A percentile compares a stretch with the other conserved stretches of the same genome.
Conservation (phyloP, 2,329 filamentous ascomycete genomes). For the Ophiosphaerella narmari region DNA sequence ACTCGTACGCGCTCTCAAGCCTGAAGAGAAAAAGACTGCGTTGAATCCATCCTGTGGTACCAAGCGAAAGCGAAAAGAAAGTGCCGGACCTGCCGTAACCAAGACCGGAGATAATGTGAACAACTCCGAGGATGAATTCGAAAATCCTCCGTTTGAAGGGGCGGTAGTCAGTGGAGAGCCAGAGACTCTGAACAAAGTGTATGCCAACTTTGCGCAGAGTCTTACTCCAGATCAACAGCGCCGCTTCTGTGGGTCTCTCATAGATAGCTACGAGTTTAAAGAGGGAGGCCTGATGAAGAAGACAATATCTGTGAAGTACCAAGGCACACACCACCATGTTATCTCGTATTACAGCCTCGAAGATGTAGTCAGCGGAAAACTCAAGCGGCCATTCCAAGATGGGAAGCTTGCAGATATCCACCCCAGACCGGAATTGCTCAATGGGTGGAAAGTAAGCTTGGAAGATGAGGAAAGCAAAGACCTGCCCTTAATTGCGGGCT, state of each 20-base stretch:
- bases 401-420: conserved; percentile 40
- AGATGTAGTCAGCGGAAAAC: conserved; percentile 63
- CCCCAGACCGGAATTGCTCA: conserved; percentile 39
- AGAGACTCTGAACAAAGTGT: conserved; percentile 38
- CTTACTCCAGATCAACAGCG: conserved; percentile 57
- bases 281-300: conserved; percentile 84
- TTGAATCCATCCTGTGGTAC: conserved; percentile 42
- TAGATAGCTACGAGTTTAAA: conserved; percentile 92
- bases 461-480: conserved; percentile 46
- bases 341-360: conserved; percentile 87
- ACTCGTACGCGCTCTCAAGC: conserved; percentile 52
- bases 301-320: conserved; percentile 79
- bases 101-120: conserved; percentile 36
- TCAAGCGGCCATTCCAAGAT: conserved; percentile 43
- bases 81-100: conserved; percentile 27
- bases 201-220: conserved; percentile 46
- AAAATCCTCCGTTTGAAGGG: conserved; percentile 31
- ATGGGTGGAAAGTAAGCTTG: conserved; percentile 44
- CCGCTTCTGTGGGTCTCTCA: conserved; percentile 75
- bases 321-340: conserved; percentile 78
- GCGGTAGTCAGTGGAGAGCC: conserved; percentile 20
- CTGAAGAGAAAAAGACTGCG: conserved; percentile 44
- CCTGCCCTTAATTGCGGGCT: conserved; percentile 33
- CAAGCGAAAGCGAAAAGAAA: conserved; percentile 46
- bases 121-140: conserved; percentile 42